These are phyloP conservation scores for Hymenoscyphus scutula DNA, from an alignment of 2,329 filamentous ascomycete genomes.

Conservation along the genomic window DNA sequence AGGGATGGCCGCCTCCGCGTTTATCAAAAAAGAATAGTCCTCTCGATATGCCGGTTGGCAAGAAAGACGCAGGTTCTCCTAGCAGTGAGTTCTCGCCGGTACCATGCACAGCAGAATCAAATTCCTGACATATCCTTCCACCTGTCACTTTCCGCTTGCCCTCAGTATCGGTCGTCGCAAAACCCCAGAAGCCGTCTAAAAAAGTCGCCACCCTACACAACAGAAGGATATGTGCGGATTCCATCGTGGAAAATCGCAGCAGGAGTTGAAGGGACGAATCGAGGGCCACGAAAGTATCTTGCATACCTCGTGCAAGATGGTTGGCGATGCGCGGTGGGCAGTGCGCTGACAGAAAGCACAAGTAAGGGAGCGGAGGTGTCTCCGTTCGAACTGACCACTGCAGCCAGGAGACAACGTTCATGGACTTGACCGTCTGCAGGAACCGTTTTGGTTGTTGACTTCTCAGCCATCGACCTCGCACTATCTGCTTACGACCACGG, in stretches of 20 bases:
- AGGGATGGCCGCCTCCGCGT: neutral
- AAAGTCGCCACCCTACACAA: neutral
- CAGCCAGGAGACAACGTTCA: neutral
- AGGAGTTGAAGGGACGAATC: neutral
- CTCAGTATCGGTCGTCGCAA: neutral
- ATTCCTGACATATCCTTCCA: neutral
- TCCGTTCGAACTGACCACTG: neutral
- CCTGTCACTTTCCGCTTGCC: neutral
- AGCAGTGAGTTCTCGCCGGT: neutral
- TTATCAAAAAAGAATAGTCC: neutral
- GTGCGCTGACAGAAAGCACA: neutral
- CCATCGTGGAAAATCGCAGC: neutral
- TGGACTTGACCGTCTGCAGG: neutral
- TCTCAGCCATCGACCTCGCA: neutral
- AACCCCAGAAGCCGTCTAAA: neutral
- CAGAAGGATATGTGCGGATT: neutral
- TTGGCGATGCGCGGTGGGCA: neutral
- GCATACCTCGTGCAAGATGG: neutral
- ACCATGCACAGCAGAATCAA: neutral
- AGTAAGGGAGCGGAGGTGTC: slow-evolving; percentile 3
- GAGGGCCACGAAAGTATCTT: neutral
- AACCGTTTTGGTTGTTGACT: neutral
- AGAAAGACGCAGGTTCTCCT: neutral
- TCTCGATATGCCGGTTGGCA: neutral
- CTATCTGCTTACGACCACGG: neutral